phyloP scores from a whole-genome alignment of 495 filamentous ascomycete genomes.

The Daldinia grandis region DNA sequence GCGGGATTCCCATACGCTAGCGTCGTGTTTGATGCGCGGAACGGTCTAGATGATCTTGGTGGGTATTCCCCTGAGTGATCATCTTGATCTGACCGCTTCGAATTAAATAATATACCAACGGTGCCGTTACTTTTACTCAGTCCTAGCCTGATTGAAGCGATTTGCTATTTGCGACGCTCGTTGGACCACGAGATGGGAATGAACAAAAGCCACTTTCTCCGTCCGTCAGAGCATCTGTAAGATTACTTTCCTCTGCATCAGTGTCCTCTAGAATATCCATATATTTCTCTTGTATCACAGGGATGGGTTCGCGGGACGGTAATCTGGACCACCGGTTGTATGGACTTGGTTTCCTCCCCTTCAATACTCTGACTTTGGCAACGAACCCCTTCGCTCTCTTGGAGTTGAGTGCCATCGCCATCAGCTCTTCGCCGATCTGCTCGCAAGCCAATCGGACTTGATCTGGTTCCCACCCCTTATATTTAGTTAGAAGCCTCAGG shows the following conservation, averaged over 20 bases:
- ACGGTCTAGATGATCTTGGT: background rate
- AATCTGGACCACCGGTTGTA: conserved; percentile 28
- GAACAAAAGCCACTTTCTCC: conserved; percentile 33
- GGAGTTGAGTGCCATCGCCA: conserved; percentile 55
- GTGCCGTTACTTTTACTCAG: conserved; percentile 1
- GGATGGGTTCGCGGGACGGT: conserved; percentile 42
- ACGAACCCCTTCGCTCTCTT: conserved; percentile 52
- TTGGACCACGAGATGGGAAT: conserved; percentile 14
- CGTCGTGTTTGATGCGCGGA: background rate
- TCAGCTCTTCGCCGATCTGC: conserved; percentile 61
- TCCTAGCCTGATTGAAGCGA: conserved; percentile 4
- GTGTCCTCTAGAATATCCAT: conserved; percentile 23
- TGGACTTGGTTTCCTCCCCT: conserved; percentile 62
- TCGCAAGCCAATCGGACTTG: conserved; percentile 65
- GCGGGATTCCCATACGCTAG: background rate
- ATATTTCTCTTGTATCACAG: conserved; percentile 18
- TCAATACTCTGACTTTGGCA: conserved; percentile 61
- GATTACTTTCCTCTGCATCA: conserved; percentile 21
- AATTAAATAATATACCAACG: background rate
- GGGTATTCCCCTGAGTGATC: background rate
- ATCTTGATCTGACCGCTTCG: background rate
- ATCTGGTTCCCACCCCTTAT: conserved; percentile 63
- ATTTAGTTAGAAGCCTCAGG: conserved; percentile 67
- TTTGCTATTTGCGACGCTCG: conserved; percentile 14
- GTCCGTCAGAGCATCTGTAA: conserved; percentile 28